Evolutionary conservation across 2,329 filamentous ascomycete species (phyloP), one percentile per base, ranked within the genome.

Genomic region (Sarocladiaceae sp.): DNA sequence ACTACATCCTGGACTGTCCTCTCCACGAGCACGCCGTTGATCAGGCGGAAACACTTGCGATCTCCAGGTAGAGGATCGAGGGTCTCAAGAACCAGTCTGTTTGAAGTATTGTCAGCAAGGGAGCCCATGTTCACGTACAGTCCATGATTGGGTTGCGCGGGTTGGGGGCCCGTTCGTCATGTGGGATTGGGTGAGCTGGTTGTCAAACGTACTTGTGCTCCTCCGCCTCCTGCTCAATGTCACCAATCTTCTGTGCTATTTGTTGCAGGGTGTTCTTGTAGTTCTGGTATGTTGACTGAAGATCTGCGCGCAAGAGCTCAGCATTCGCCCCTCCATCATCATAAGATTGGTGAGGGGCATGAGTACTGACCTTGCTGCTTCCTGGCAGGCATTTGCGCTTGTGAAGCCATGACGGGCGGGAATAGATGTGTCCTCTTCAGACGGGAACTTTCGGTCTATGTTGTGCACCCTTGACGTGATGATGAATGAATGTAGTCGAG

Each of bases 41-140:
- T 94, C 79, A 98, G 88, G 55, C 93, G 90, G 69, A 97, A 98
- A 69, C 91, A 97, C 71, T 96, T 98, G 58, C 93, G 86, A 53
- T 95, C 85, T 51, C 74, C 77, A 1, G 87, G 75, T 19, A 97
- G 77, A 35, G 90, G 90, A 48, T 84, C 78, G 51, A 98, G 70
- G 3, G 91, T 97, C 61, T 97, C 91, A 43, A 97, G 78, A 26
- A 98, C 93, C 53, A 97, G 85, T 66, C 93, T 97, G 54, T 18
- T 4, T 15, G n/a, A n/a, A n/a, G n/a, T n/a, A n/a, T n/a, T n/a
- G n/a, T n/a, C n/a, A n/a, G n/a, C n/a, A n/a, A n/a, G n/a, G n/a
- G n/a, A n/a, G n/a, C n/a, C n/a, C n/a, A n/a, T n/a, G n/a, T n/a
- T n/a, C n/a, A n/a, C n/a, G n/a, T n/a, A n/a, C n/a, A n/a, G n/a